A percentile compares a stretch with the other conserved stretches of the same genome.
These are phyloP conservation scores for Claviceps africana DNA, from an alignment of 2,329 filamentous ascomycete genomes.

Conservation along the genomic window DNA sequence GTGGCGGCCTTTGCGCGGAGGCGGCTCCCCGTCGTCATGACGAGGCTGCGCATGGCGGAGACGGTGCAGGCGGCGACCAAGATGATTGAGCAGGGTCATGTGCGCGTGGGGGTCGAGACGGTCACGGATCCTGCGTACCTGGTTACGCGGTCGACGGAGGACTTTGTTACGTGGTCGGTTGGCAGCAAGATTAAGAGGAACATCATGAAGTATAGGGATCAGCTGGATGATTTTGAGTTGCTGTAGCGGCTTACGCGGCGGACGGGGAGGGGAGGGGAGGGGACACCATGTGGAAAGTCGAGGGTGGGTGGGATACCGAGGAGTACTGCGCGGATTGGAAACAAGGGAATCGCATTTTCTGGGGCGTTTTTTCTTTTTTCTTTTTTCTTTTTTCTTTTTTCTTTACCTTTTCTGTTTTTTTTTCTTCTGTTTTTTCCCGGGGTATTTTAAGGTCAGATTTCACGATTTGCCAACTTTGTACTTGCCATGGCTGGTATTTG, in stretches of 20 bases:
- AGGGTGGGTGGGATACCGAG: background rate
- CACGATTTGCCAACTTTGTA: no score
- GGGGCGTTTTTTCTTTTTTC: background rate
- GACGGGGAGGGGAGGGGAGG: background rate
- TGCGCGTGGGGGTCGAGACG: slow-evolving; percentile 79
- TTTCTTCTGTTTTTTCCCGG: no score
- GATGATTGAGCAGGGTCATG: slow-evolving; percentile 88
- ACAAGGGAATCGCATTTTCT: background rate
- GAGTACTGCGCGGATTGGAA: background rate
- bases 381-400: background rate
- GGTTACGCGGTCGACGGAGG: slow-evolving; percentile 80
- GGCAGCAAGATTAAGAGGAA: slow-evolving; percentile 95
- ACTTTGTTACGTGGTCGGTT: slow-evolving; percentile 93
- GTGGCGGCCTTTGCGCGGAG: slow-evolving; percentile 80
- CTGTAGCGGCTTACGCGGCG: slow-evolving; percentile 30
- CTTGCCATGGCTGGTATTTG: no score
- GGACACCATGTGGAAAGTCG: background rate
- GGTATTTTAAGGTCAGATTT: no score
- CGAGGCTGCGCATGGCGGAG: slow-evolving; percentile 79
- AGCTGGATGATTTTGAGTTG: slow-evolving; percentile 91
- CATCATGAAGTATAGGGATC: slow-evolving; percentile 87
- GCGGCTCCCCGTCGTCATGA: slow-evolving; percentile 81
- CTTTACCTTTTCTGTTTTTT: background rate
- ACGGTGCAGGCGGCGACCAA: slow-evolving; percentile 72
- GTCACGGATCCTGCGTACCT: slow-evolving; percentile 82